phyloP scores from a whole-genome alignment of 495 filamentous ascomycete species.

The Podospora sp. region DNA sequence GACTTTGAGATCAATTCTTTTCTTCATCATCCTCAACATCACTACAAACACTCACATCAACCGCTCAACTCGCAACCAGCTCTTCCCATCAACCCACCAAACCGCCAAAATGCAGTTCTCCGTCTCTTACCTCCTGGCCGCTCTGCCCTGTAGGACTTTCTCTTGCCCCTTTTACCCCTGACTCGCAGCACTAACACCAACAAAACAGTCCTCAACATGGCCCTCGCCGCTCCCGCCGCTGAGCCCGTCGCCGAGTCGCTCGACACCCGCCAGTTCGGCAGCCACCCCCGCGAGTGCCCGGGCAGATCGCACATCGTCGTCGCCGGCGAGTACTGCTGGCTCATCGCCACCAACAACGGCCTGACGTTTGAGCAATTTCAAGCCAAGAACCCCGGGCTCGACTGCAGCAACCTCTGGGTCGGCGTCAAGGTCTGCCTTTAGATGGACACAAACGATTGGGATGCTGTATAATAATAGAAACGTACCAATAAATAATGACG shows the following conservation, averaged over 20 bases:
- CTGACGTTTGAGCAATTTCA: neutral
- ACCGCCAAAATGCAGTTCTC: neutral
- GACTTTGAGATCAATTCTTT: neutral
- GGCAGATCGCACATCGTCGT: neutral
- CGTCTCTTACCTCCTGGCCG: neutral
- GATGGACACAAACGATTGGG: neutral
- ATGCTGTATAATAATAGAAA: too few relatives aligned
- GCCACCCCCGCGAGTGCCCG: neutral
- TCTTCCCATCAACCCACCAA: neutral
- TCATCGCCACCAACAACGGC: slow-evolving; percentile 3
- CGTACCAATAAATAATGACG: too few relatives aligned
- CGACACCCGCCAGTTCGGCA: neutral
- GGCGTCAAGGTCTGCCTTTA: neutral
- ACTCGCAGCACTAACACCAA: neutral
- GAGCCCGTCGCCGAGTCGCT: neutral
- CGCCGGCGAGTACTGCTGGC: slow-evolving; percentile 6
- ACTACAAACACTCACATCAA: neutral
- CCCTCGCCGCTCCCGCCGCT: slow-evolving; percentile 4
- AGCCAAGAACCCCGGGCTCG: slow-evolving; percentile 5
- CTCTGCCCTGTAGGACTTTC: neutral
- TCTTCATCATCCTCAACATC: neutral
- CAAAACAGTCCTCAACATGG: slow-evolving; percentile 7
- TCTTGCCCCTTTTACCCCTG: neutral
- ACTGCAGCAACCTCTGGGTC: neutral
- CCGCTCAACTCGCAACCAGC: neutral